Evolutionary conservation across 2,329 filamentous ascomycete genomes (phyloP).

Genomic region (Neodidymelliopsis sp.): DNA sequence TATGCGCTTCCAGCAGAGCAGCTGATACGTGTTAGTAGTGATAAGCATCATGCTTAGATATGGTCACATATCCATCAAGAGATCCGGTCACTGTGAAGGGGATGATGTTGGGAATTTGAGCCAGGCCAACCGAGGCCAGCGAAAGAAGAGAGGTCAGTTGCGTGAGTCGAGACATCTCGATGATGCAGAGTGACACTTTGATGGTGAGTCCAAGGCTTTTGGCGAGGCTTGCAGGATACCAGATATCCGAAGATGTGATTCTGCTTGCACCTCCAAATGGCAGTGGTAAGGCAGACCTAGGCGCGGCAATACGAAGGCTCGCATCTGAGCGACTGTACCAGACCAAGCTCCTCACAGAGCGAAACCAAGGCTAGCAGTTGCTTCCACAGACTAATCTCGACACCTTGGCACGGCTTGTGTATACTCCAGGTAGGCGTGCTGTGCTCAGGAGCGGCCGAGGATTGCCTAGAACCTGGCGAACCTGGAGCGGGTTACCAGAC

Average conservation of each 20-base stretch:
- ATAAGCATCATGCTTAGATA: not conserved
- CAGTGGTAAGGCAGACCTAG: slow-evolving; percentile 4
- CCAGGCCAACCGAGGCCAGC: slow-evolving; percentile 27
- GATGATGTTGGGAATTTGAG: slow-evolving; percentile 33
- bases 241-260: slow-evolving; percentile 4
- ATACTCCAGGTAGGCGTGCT: not conserved
- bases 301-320: slow-evolving; percentile 6
- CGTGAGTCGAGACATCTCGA: slow-evolving; percentile 30
- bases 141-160: slow-evolving; percentile 25
- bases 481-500: not conserved
- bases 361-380: slow-evolving; percentile 1
- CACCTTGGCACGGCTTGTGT: slow-evolving; percentile 13
- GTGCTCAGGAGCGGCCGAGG: slow-evolving; percentile 21
- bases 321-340: not conserved
- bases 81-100: slow-evolving; percentile 39
- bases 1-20: slow-evolving; percentile 34
- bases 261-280: not conserved
- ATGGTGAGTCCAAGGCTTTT: slow-evolving; percentile 29
- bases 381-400: slow-evolving; percentile 16
- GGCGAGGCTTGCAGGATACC: slow-evolving; percentile 14
- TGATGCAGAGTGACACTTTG: not conserved
- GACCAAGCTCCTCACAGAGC: slow-evolving; percentile 9
- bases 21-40: slow-evolving; percentile 18
- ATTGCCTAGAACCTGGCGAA: slow-evolving; percentile 8
- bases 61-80: slow-evolving; percentile 34